Evolutionary conservation across 805 yeast species (phyloP), one percentile per base, ranked within the genome.

Genomic region (Deakozyma indianensis): DNA sequence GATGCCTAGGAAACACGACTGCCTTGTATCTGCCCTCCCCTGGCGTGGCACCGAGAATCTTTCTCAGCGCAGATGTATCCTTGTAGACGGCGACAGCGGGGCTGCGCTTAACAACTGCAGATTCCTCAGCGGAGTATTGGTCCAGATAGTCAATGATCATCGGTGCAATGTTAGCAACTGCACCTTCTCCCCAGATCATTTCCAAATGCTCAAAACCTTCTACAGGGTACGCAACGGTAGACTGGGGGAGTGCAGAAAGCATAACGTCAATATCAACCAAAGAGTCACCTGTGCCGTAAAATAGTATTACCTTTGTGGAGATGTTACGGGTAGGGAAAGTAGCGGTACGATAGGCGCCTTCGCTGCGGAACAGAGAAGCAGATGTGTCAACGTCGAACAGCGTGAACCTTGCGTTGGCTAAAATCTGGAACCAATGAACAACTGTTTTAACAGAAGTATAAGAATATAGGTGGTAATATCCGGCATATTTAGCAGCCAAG

Each of bases 341-440:
- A 16, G 75, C 74, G 38, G 69, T 77, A 49, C 71, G 68, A 56
- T 73, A 73, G 43, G 65, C 67, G 44, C 64, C 63, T 23, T 47
- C 49, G 29, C 54, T 56, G 48, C 59, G 60, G 48, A 63, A 62
- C 25, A 56, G 52, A 3, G 44, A n/a, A 14, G 45, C 43, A 1
- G 15, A 49, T 22, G 11, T 67, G 50, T 85, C 95, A 49, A 86
- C 95, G 56, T 83, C 92, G 62, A 78, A 90, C 95, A 92, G 82
- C 61, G 88, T 95, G 61, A 90, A 88, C 42, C 74, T 71, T 41
- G 75, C 75, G 4, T 82, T 70, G 44, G 80, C 70, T 50, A 90
- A 83, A 45, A 90, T 88, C 63, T 86, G 95, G 56, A 86, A 85
- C 96, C 96, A 86, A 62, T 86, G 96, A n/a, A 87, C 96, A 41